These are phyloP conservation scores for Hypericum perforatum DNA, from an alignment of 345 rosid species.

Conservation along the genomic window DNA sequence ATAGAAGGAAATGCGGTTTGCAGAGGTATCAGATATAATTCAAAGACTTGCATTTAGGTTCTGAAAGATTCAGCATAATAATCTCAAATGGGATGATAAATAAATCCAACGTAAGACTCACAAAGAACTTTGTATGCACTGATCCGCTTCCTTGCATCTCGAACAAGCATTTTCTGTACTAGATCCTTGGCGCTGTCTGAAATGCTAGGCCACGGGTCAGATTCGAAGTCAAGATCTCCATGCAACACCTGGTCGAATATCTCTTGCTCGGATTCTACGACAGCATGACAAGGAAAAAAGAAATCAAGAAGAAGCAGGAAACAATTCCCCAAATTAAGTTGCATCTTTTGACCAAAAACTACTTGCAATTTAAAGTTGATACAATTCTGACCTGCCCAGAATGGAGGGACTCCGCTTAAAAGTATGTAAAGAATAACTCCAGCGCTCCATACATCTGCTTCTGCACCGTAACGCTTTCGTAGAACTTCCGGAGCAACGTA, in stretches of 20 bases:
- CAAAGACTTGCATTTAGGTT: no score
- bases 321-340: not conserved
- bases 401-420: slow-evolving; percentile 2
- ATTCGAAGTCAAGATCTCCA: not conserved
- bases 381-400: not conserved
- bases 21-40: no score
- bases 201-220: slow-evolving; percentile 1
- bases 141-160: not conserved
- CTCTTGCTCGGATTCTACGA: not conserved
- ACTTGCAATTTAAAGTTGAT: no score
- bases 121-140: not conserved
- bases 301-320: not conserved
- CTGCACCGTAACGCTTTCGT: slow-evolving; percentile 2
- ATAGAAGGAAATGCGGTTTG: no score
- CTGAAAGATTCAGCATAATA: no score
- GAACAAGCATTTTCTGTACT: slow-evolving; percentile 3
- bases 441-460: slow-evolving; percentile 3
- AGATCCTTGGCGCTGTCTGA: slow-evolving; percentile 1
- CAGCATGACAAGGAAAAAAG: not conserved
- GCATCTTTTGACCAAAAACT: no score
- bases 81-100: no score
- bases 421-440: slow-evolving; percentile 3
- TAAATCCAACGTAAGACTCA: not conserved
- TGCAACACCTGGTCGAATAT: slow-evolving; percentile 3
- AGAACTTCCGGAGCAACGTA: slow-evolving; percentile 1